phyloP scores from a whole-genome alignment of 306 rosid genomes.

The Phaseolus lunatus region DNA sequence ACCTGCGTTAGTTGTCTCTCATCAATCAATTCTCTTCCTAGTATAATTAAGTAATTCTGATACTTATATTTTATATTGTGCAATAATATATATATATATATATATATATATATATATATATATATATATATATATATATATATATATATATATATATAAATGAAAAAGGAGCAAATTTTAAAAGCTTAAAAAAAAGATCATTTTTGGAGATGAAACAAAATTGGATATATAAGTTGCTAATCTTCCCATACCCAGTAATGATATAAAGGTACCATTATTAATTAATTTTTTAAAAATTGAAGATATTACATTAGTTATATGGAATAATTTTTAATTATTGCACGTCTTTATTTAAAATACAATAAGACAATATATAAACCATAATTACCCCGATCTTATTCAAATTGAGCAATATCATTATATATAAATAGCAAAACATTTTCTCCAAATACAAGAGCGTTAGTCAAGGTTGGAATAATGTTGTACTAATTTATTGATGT shows the following conservation, averaged over 20 bases:
- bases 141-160: too few relatives aligned
- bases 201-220: background rate
- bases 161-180: background rate
- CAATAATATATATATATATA: background rate
- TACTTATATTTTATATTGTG: background rate
- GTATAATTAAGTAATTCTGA: background rate
- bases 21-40: conserved; percentile 1
- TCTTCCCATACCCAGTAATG: background rate
- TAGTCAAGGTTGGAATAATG: too few relatives aligned
- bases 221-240: background rate
- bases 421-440: too few relatives aligned
- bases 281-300: background rate
- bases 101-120: too few relatives aligned
- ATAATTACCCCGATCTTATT: too few relatives aligned
- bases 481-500: too few relatives aligned
- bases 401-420: too few relatives aligned
- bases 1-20: background rate
- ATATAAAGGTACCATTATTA: background rate
- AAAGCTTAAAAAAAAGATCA: background rate
- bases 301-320: background rate
- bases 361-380: background rate
- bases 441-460: too few relatives aligned
- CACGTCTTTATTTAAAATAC: background rate
- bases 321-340: background rate
- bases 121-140: too few relatives aligned